Evolutionary conservation across 2,329 filamentous ascomycete species (phyloP).

Genomic region (Herpotrichia juniperi): DNA sequence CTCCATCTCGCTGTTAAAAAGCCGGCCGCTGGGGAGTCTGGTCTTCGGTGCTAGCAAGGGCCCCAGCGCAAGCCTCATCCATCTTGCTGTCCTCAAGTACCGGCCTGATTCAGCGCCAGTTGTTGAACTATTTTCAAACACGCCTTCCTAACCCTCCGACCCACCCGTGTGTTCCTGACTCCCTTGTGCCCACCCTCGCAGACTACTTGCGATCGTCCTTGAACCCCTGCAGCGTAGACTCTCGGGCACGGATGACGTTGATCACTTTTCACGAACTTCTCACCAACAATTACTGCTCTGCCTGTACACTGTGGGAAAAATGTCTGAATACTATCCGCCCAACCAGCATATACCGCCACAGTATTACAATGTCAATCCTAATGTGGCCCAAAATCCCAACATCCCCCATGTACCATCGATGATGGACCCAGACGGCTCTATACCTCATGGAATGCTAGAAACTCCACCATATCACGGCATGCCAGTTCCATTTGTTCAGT

Average conservation of each 20-base stretch:
- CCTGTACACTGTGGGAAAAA: slow-evolving; percentile 25
- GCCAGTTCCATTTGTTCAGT: slow-evolving; percentile 38
- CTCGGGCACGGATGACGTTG: slow-evolving; percentile 44
- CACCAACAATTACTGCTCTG: slow-evolving; percentile 31
- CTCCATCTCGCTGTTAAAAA: slow-evolving; percentile 33
- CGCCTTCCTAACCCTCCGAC: slow-evolving; percentile 14
- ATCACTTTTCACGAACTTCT: slow-evolving; percentile 33
- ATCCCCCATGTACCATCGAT: slow-evolving; percentile 29
- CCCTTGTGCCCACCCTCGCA: slow-evolving; percentile 35
- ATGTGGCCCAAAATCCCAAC: slow-evolving; percentile 27
- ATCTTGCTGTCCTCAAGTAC: slow-evolving; percentile 33
- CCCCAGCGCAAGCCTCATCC: slow-evolving; percentile 32
- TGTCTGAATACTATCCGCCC: slow-evolving; percentile 46
- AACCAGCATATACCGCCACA: slow-evolving; percentile 41
- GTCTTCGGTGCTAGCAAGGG: slow-evolving; percentile 40
- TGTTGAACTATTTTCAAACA: slow-evolving; percentile 18
- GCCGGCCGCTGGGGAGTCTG: slow-evolving; percentile 30
- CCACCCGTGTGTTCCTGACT: slow-evolving; percentile 29
- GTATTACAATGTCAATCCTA: slow-evolving; percentile 44
- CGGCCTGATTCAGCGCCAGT: slow-evolving; percentile 26
- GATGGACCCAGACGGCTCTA: slow-evolving; percentile 37
- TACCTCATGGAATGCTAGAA: slow-evolving; percentile 34
- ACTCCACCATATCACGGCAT: slow-evolving; percentile 39
- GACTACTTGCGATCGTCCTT: slow-evolving; percentile 40
- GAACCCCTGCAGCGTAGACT: slow-evolving; percentile 36